These are phyloP conservation scores for Dillenia turbinata DNA, from an alignment of 164 flowering plant genomes.

Conservation along the genomic window DNA sequence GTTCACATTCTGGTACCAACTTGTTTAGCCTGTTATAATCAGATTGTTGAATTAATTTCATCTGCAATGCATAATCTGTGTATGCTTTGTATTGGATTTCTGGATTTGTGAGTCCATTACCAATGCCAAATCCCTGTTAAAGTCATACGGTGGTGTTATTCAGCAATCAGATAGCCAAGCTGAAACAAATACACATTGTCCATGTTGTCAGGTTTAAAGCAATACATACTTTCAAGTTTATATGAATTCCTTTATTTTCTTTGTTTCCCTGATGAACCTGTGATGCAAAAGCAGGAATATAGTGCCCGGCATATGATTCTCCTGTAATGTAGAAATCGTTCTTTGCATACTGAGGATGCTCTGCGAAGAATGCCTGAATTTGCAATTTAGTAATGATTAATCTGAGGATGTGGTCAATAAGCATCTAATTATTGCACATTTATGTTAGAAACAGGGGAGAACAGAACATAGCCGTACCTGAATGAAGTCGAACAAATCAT, in stretches of 20 bases:
- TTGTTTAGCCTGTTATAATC: conserved; percentile 39
- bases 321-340: conserved; percentile 87
- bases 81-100: conserved; percentile 71
- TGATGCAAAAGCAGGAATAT: conserved; percentile 81
- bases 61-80: conserved; percentile 64
- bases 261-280: conserved; percentile 76
- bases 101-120: conserved; percentile 80
- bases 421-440: too few relatives aligned
- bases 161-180: conserved; percentile 1
- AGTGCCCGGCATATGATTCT: conserved; percentile 94
- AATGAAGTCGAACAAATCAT: conserved; percentile 75
- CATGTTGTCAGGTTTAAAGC: neutral
- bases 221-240: conserved; percentile 65
- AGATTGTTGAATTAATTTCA: conserved; percentile 41
- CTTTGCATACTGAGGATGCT: conserved; percentile 52
- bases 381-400: neutral
- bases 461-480: conserved; percentile 30
- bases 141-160: conserved; percentile 5
- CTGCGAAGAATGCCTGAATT: conserved; percentile 58
- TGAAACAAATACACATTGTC: neutral
- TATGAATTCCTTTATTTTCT: conserved; percentile 63
- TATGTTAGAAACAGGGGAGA: too few relatives aligned
- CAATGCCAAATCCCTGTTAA: conserved; percentile 80
- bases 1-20: conserved; percentile 41
- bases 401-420: too few relatives aligned